Evolutionary conservation across 768 basidiomycete species (phyloP).

Genomic region (Panaeolus papilionaceus): DNA sequence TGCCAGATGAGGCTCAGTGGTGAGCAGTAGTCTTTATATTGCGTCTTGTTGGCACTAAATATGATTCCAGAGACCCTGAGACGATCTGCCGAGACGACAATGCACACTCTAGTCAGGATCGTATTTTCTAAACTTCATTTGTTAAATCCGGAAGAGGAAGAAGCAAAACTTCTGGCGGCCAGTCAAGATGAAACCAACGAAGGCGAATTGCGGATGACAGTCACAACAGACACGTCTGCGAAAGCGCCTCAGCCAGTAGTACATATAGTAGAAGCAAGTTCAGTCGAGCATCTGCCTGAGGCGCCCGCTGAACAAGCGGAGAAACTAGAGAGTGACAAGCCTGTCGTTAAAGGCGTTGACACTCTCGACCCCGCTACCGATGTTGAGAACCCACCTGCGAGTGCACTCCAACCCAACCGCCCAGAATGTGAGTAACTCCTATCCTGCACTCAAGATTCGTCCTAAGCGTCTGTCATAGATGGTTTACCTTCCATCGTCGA

Average conservation of each 20-base stretch:
- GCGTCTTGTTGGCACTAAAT: constrained; percentile 20
- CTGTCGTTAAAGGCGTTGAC: constrained; percentile 15
- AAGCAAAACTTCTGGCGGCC: constrained; percentile 61
- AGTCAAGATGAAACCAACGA: constrained; percentile 57
- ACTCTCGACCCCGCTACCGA: constrained; percentile 19
- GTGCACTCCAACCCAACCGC: constrained; percentile 38
- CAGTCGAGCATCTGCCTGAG: constrained; percentile 22
- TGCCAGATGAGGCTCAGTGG: constrained; percentile 97
- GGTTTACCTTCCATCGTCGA: constrained; percentile 94
- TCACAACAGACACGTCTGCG: constrained; percentile 40
- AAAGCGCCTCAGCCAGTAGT: neutral
- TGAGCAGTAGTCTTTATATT: constrained; percentile 45
- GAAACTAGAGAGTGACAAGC: constrained; percentile 22
- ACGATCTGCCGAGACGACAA: constrained; percentile 86
- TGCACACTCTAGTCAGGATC: constrained; percentile 85
- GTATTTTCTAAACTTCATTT: constrained; percentile 78
- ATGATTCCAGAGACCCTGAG: constrained; percentile 75
- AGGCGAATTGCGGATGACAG: constrained; percentile 66
- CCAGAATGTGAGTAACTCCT: constrained; percentile 46
- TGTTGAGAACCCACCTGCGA: constrained; percentile 28
- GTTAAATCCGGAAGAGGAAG: constrained; percentile 71
- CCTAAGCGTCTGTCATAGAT: constrained; percentile 49
- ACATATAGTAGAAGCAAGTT: constrained; percentile 16
- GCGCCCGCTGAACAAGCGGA: constrained; percentile 23
- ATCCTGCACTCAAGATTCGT: neutral